Percentiles rank a stretch among this genome's conserved stretches.
Conservation (phyloP, 106 monocot species). For the Ottelia alismoides region DNA sequence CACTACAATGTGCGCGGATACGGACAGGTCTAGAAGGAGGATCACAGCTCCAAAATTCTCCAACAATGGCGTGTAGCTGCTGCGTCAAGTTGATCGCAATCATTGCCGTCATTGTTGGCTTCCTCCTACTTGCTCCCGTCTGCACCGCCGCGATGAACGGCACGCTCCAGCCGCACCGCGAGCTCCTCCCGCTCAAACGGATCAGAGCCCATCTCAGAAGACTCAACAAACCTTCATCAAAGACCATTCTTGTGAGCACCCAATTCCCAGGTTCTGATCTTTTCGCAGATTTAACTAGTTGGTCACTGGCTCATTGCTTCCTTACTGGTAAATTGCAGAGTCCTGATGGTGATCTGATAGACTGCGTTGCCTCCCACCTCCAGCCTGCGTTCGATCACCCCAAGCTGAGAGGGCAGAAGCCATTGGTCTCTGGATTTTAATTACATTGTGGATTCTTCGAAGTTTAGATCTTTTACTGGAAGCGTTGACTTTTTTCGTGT, state of each 20-base stretch:
- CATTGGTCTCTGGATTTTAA: slow-evolving; percentile 25
- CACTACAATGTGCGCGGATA: slow-evolving; percentile 2
- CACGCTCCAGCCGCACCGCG: slow-evolving; percentile 27
- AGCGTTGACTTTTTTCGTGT: too few relatives aligned
- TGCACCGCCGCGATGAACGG: slow-evolving; percentile 7
- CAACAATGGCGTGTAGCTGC: slow-evolving; percentile 37
- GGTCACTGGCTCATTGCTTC: too few relatives aligned
- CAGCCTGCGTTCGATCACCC: slow-evolving; percentile 96
- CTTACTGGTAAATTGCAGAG: slow-evolving; percentile 49
- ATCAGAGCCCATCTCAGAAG: slow-evolving; percentile 46
- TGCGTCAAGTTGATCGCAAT: slow-evolving; percentile 9
- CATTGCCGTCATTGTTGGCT: slow-evolving; percentile 19
- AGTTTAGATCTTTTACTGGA: not conserved
- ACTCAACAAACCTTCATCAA: slow-evolving; percentile 58
- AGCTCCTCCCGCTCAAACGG: slow-evolving; percentile 34
- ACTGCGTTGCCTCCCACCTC: slow-evolving; percentile 75
- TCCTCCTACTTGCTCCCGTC: slow-evolving; percentile 35
- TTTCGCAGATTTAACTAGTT: not conserved
- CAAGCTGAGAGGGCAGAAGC: slow-evolving; percentile 47
- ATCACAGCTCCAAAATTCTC: slow-evolving; percentile 17
- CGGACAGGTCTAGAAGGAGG: slow-evolving; percentile 25
- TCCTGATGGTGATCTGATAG: slow-evolving; percentile 83
- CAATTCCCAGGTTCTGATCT: not conserved
- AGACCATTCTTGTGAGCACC: slow-evolving; percentile 63
- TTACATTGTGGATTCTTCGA: not conserved